These are phyloP conservation scores for Leccinum disarticulatum DNA, from an alignment of 768 basidiomycete species.

Conservation along the genomic window DNA sequence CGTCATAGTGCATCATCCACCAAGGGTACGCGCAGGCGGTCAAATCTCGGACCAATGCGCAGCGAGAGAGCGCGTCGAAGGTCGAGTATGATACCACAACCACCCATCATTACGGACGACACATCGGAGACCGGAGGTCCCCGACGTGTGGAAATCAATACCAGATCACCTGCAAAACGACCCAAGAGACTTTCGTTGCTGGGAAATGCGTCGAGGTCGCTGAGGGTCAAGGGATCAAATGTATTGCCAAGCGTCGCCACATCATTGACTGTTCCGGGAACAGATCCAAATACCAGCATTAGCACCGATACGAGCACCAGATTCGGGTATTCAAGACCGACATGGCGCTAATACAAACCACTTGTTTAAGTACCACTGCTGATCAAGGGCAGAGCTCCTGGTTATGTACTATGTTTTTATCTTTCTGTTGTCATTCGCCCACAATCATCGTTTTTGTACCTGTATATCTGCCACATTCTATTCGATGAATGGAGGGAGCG, in stretches of 20 bases:
- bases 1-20: constrained; percentile 32
- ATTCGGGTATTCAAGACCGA: constrained; percentile 43
- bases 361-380: constrained; percentile 7
- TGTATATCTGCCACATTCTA: constrained; percentile 9
- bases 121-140: constrained; percentile 31
- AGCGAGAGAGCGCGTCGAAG: constrained; percentile 70
- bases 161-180: constrained; percentile 58
- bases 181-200: constrained; percentile 57
- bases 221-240: constrained; percentile 34
- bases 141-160: constrained; percentile 43
- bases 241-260: constrained; percentile 29
- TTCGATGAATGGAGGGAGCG: constrained; percentile 8
- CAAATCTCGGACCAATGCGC: constrained; percentile 75
- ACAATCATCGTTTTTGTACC: constrained; percentile 20
- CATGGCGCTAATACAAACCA: constrained; percentile 50
- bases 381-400: constrained; percentile 14
- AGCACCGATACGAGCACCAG: constrained; percentile 51
- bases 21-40: constrained; percentile 56
- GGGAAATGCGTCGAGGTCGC: constrained; percentile 37
- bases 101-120: constrained; percentile 47
- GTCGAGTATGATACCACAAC: constrained; percentile 79
- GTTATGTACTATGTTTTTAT: constrained; percentile 18
- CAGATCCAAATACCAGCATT: constrained; percentile 43
- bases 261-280: constrained; percentile 31
- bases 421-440: constrained; percentile 9